phyloP scores from a whole-genome alignment of 768 basidiomycete species.

The Butyriboletus loyo region DNA sequence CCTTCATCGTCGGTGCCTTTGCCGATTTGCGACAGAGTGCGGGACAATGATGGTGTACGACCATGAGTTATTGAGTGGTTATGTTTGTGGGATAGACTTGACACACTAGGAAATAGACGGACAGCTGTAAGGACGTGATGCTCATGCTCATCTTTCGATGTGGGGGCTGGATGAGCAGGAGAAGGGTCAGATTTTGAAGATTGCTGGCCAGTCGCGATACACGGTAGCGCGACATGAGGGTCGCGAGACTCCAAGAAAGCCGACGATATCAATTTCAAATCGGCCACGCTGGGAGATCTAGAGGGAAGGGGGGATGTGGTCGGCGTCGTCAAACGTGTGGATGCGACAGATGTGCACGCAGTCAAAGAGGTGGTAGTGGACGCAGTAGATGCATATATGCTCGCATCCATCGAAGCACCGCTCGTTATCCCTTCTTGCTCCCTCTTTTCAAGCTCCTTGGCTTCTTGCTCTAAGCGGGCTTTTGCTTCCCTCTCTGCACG shows the following conservation, averaged over 20 bases:
- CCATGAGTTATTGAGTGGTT: neutral
- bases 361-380: constrained; percentile 25
- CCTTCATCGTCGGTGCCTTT: constrained; percentile 1
- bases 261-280: constrained; percentile 12
- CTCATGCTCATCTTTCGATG: constrained; percentile 14
- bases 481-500: constrained; percentile 55
- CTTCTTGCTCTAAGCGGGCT: constrained; percentile 21
- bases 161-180: neutral
- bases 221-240: neutral
- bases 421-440: constrained; percentile 22
- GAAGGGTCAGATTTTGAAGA: neutral
- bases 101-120: constrained; percentile 20
- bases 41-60: neutral
- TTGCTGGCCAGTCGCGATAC: neutral
- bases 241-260: neutral
- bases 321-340: constrained; percentile 17
- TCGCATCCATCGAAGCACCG: constrained; percentile 21
- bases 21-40: constrained; percentile 5
- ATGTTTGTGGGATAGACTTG: constrained; percentile 7
- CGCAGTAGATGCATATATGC: constrained; percentile 20
- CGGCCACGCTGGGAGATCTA: constrained; percentile 18
- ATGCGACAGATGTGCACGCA: constrained; percentile 18
- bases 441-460: constrained; percentile 8
- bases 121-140: constrained; percentile 26
- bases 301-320: constrained; percentile 20